Evolutionary conservation across 1,139 yeast species (phyloP).

Genomic region (Pneumocystis oryctolagi): DNA sequence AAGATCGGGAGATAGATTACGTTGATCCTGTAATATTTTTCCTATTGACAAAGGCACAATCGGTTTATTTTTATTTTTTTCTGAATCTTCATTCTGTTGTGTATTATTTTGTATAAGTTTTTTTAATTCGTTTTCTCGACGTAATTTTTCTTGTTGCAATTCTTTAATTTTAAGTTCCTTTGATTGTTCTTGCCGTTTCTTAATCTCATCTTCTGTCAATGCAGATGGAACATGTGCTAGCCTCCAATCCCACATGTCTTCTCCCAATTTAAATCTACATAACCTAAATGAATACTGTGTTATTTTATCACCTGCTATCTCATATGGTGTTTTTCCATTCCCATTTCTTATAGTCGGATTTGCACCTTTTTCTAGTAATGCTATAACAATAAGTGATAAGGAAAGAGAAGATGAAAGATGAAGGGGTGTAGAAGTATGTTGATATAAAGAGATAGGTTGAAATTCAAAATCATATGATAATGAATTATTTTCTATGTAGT

Average conservation of each 20-base stretch:
- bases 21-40: conserved; percentile 6
- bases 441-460: conserved; percentile 39
- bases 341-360: conserved; percentile 47
- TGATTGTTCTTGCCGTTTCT: conserved; percentile 27
- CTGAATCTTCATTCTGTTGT: background rate
- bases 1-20: conserved; percentile 49
- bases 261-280: conserved; percentile 55
- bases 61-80: conserved; percentile 15
- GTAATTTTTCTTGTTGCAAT: conserved; percentile 22
- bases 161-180: conserved; percentile 31
- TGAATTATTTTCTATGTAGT: conserved; percentile 45
- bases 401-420: conserved; percentile 68
- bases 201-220: conserved; percentile 48
- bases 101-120: conserved; percentile 13
- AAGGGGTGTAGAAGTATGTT: conserved; percentile 54
- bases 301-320: conserved; percentile 33
- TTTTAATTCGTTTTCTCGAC: conserved; percentile 21
- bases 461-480: conserved; percentile 39
- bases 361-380: conserved; percentile 52
- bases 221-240: conserved; percentile 53
- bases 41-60: conserved; percentile 7
- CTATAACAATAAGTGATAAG: conserved; percentile 49
- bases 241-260: conserved; percentile 53
- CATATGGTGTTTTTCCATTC: conserved; percentile 51
- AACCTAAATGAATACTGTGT: conserved; percentile 48